phyloP scores from a whole-genome alignment of 2,329 filamentous ascomycete species.

The Fusarium sp. region DNA sequence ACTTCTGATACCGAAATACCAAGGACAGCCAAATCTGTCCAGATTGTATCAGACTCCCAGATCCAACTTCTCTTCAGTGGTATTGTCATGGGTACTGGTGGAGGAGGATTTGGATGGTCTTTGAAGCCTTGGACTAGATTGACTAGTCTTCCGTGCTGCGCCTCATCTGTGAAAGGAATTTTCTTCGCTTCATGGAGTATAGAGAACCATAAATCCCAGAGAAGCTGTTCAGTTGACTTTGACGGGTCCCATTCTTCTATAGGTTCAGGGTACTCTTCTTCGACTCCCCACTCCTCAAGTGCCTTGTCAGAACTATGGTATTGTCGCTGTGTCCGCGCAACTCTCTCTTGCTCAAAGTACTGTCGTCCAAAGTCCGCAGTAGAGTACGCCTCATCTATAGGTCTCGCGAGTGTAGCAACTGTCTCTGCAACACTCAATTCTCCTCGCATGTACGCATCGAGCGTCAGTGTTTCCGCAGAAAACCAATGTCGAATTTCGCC shows the following conservation, averaged over 20 bases:
- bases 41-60: not conserved
- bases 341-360: not conserved
- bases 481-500: conserved; percentile 8
- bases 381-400: not conserved
- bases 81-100: conserved; percentile 1
- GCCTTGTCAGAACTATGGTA: conserved; percentile 1
- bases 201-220: conserved; percentile 2
- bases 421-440: fast-evolving
- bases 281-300: not conserved
- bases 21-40: not conserved
- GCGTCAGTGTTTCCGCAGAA: not conserved
- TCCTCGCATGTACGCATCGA: not conserved
- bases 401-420: not conserved
- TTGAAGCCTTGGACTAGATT: not conserved
- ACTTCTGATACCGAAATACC: not conserved
- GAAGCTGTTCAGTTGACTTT: not conserved
- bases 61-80: conserved; percentile 8
- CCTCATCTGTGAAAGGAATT: fast-evolving
- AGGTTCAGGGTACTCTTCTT: conserved; percentile 1
- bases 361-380: not conserved
- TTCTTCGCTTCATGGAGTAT: conserved; percentile 8
- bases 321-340: not conserved
- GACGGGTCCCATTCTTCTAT: not conserved
- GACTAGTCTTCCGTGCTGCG: not conserved
- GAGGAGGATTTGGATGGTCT: not conserved